Conservation (phyloP, 129 eudicot genomes). For the Chrysanthemum lavandulifolium region DNA sequence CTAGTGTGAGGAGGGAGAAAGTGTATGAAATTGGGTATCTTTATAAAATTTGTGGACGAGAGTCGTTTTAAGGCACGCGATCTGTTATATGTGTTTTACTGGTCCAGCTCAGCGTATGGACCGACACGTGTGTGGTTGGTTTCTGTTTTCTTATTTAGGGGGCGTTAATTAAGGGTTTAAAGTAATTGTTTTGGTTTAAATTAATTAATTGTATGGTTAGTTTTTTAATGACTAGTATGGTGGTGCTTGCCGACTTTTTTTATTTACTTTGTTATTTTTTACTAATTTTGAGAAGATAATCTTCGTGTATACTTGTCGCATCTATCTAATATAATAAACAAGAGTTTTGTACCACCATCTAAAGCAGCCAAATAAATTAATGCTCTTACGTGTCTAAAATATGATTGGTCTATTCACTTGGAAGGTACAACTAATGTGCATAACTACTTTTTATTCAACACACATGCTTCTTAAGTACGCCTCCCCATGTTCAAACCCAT, state of each 20-base stretch:
- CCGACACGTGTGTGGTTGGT: slow-evolving; percentile 25
- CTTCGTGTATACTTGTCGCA: no score
- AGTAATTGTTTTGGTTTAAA: slow-evolving; percentile 6
- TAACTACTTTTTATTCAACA: no score
- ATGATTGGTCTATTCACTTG: no score
- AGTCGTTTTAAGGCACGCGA: slow-evolving; percentile 44
- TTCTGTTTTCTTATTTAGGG: background rate
- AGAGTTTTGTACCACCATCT: no score
- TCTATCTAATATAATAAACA: no score
- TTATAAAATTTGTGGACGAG: slow-evolving; percentile 63
- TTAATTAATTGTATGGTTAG: background rate
- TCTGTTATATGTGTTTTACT: slow-evolving; percentile 47
- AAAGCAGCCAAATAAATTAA: no score
- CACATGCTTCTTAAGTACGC: no score
- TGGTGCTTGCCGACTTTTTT: slow-evolving; percentile 13
- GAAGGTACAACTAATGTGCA: no score
- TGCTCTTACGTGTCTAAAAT: no score
- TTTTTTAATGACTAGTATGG: background rate
- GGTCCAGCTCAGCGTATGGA: slow-evolving; percentile 45
- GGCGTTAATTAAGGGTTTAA: background rate
- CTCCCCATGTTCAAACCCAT: no score
- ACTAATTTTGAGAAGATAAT: background rate
- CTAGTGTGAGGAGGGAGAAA: slow-evolving; percentile 29
- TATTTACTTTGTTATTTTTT: background rate
- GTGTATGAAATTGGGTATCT: slow-evolving; percentile 22